Base-by-base conservation (phyloP, 176 grass and related monocot genomes). In the Themeda triandra region DNA sequence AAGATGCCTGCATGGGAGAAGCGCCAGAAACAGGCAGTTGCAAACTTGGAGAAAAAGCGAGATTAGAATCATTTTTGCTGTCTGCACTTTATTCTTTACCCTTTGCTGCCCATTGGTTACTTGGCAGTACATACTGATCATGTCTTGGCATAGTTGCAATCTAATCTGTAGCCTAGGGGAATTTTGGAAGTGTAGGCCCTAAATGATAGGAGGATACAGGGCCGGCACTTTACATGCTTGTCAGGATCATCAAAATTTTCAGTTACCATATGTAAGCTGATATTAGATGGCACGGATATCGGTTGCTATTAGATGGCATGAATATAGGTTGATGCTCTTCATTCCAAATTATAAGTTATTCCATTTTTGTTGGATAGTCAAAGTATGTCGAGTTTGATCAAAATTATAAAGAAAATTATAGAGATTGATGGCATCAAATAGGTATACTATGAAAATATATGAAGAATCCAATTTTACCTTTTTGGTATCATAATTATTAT, bases 1-100 rank as follows among this genome's bases (percentile, higher is more conserved):
- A 90, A 90, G 86, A 96, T 99, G 91, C 93, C 96, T 10, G 87
- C 83, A 10, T 94, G 93, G 96, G 91, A 92, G 83, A 94, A 89
- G 65, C 87, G 86, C 62, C 96, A 96, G 85, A 95, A 95, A 86
- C 85, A 91, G 49, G 93, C 89, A 59, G 82, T 86, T 78, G 81
- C 86, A 73, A 83, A 78, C 48, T 41, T 88, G 44, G 93, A 96
- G 79, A 96, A 96, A 87, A 99, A 99, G 79, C 82, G 39, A 7
- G 76, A 76, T 14, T 99, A 95, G 84, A 39, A 15, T 82, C 39
- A 63, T 87, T 82, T 78, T 59, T 46, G 8, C 40, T 87, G 56
- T 40, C 51, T 30, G 37, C 45, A 39, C 13, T 81, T 17, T 40
- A 45, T 74, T 88, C 58, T 85, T 86, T 78, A 85, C 66, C 15